Evolutionary conservation across 345 rosid species (phyloP).

Genomic region (Bretschneidera sinensis): DNA sequence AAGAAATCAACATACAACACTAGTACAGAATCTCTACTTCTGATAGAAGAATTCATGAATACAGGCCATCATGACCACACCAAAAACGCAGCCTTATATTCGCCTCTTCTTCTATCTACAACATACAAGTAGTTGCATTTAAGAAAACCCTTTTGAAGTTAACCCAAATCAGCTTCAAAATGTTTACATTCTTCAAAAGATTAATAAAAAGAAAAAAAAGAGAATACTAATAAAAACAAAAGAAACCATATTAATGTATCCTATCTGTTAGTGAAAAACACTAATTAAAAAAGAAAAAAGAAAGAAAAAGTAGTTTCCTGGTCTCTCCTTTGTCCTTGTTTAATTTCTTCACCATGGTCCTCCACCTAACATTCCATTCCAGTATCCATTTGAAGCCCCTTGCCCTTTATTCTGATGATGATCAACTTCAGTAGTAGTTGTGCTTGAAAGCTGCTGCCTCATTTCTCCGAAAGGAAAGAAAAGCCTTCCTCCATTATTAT

Average conservation of each 20-base stretch:
- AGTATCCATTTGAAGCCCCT: constrained; percentile 37
- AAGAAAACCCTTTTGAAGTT: constrained; percentile 17
- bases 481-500: constrained; percentile 31
- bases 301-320: neutral
- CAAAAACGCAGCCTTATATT: constrained; percentile 11
- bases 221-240: neutral
- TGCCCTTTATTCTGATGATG: constrained; percentile 37
- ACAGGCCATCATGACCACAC: too few species aligned
- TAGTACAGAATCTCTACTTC: constrained; percentile 7
- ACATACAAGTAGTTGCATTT: constrained; percentile 11
- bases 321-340: neutral
- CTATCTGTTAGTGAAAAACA: constrained; percentile 24
- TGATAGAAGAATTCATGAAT: constrained; percentile 23
- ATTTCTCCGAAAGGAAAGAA: constrained; percentile 43
- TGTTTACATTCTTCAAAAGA: constrained; percentile 15
- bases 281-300: neutral
- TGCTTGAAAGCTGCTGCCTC: constrained; percentile 25
- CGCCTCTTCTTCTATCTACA: constrained; percentile 21
- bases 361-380: constrained; percentile 45
- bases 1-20: constrained; percentile 6
- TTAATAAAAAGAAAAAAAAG: neutral
- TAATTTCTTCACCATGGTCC: constrained; percentile 40
- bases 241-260: constrained; percentile 10
- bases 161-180: constrained; percentile 19
- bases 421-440: constrained; percentile 27